Percentiles rank a stretch among this genome's conserved stretches.
phyloP scores from a whole-genome alignment of 2,329 filamentous ascomycete species.

The Fusarium newnesense region DNA sequence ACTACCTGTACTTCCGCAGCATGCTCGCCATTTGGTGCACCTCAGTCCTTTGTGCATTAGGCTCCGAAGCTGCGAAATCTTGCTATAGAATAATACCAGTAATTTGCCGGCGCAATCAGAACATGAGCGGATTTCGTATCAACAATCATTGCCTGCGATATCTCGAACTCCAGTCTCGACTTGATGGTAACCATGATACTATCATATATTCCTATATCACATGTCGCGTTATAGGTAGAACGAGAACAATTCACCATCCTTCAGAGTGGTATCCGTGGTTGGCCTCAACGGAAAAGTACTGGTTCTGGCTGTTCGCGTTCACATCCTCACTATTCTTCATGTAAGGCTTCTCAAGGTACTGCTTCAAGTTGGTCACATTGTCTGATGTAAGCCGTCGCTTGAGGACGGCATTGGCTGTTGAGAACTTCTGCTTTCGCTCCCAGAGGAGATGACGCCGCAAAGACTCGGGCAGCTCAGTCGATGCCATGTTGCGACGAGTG shows the following conservation, averaged over 20 bases:
- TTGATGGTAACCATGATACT: neutral
- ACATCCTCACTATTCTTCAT: conserved; percentile 69
- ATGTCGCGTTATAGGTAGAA: no score
- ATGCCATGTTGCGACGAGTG: conserved; percentile 93
- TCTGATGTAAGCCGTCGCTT: conserved; percentile 92
- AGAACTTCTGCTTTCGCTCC: conserved; percentile 94
- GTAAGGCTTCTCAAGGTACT: conserved; percentile 76
- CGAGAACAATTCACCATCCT: conserved; percentile 56
- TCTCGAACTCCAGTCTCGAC: neutral
- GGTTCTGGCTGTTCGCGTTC: conserved; percentile 81
- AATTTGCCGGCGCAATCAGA: neutral
- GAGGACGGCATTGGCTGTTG: conserved; percentile 85
- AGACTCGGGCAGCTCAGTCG: conserved; percentile 91
- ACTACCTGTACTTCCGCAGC: neutral
- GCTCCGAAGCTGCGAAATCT: neutral
- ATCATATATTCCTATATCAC: neutral
- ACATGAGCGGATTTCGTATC: neutral
- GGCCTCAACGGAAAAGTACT: conserved; percentile 84
- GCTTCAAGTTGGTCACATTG: conserved; percentile 87
- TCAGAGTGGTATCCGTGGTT: conserved; percentile 58
- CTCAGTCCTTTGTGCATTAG: neutral
- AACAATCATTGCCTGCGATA: neutral
- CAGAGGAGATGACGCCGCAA: conserved; percentile 90
- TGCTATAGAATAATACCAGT: neutral
- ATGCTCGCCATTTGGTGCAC: neutral